Evolutionary conservation across 2,329 filamentous ascomycete genomes (phyloP), one percentile per base, ranked within the genome.

Genomic region (Anthostomella pinea): DNA sequence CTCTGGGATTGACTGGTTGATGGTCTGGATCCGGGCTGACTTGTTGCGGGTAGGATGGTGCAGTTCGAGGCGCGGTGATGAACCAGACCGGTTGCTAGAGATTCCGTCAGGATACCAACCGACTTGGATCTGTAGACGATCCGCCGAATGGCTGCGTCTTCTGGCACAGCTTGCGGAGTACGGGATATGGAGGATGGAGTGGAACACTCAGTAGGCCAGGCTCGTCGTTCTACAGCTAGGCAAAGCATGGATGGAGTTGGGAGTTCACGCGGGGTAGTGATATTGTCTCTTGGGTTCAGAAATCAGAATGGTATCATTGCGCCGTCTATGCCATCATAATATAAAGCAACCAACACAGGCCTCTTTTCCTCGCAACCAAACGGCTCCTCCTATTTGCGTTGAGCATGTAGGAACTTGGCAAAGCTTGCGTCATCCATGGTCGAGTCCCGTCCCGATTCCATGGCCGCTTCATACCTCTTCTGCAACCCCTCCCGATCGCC

Each of bases 31-130:
- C 13, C 6, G 27, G 27, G 27, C 27, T 19, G 15, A 21, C 19
- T 19, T 17, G 11, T 21, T 13, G 4, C 15, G 4, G 15, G 37
- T 53, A 95, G 91, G 59, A 96, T 97, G 90, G 90, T 97, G 33
- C 93, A 98, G 69, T 97, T 98, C 58, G 90, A 98, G 73, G 93
- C 93, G 33, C 80, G 91, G 67, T 97, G 66, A 74, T 30, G 23
- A 23, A 25, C n/a, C n/a, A n/a, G n/a, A n/a, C n/a, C n/a, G n/a
- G n/a, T n/a, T n/a, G n/a, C n/a, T n/a, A n/a, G n/a, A n/a, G n/a
- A n/a, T n/a, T n/a, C n/a, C n/a, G n/a, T n/a, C n/a, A n/a, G n/a
- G n/a, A n/a, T n/a, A n/a, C n/a, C n/a, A n/a, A n/a, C n/a, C n/a
- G n/a, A n/a, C n/a, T n/a, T n/a, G n/a, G n/a, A n/a, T n/a, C n/a